Conservation (phyloP, 768 basidiomycete species). For the Cubamyces lactineus region DNA sequence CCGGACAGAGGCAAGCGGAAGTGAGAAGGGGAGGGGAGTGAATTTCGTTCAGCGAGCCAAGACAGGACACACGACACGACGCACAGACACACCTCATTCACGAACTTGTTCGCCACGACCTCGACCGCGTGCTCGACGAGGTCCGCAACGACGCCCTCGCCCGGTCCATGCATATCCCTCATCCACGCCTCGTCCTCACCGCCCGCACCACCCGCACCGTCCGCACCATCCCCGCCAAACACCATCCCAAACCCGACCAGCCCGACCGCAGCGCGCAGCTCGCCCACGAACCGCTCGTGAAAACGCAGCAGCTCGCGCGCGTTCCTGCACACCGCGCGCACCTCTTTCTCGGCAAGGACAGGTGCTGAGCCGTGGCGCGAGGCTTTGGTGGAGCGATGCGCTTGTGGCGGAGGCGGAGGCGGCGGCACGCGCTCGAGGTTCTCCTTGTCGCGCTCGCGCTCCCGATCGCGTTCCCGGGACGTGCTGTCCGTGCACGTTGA, state of each 20-base stretch:
- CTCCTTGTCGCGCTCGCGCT: conserved; percentile 18
- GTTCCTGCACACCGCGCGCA: conserved; percentile 66
- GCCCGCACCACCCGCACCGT: too few species aligned
- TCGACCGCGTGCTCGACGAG: conserved; percentile 32
- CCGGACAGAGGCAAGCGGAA: too few species aligned
- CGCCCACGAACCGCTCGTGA: conserved; percentile 67
- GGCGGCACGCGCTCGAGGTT: conserved; percentile 12
- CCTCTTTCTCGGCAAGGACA: conserved; percentile 60
- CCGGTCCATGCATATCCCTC: conserved; percentile 8
- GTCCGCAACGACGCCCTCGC: conserved; percentile 16
- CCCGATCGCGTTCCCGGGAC: conserved; percentile 4
- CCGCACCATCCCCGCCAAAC: conserved; percentile 24
- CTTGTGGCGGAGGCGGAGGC: too few species aligned
- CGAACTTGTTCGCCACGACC: conserved; percentile 30
- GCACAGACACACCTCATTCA: conserved; percentile 28
- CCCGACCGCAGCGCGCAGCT: conserved; percentile 52
- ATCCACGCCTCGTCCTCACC: conserved; percentile 17
- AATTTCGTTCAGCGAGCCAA: background rate
- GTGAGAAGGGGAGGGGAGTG: too few species aligned
- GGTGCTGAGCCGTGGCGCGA: conserved; percentile 40
- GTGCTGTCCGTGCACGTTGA: conserved; percentile 10
- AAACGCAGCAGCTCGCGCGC: conserved; percentile 65
- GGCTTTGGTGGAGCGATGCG: conserved; percentile 34
- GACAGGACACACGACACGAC: background rate
- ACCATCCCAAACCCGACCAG: conserved; percentile 50